A percentile compares a stretch with the other conserved stretches of the same genome.
Evolutionary conservation across 257 asterid genomes (phyloP).

Genomic region (Lantana camara): DNA sequence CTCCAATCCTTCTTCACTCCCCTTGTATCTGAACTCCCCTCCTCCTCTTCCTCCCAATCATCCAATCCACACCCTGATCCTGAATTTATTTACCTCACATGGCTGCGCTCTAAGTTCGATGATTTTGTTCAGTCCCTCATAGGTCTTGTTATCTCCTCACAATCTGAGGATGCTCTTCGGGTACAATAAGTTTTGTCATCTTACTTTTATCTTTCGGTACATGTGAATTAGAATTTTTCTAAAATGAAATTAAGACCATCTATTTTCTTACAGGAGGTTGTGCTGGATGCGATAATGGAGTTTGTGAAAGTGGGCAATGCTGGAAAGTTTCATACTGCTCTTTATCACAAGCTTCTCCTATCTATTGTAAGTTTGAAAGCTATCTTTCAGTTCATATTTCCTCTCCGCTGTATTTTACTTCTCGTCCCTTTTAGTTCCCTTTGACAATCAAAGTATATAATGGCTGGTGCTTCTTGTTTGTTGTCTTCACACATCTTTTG

Average conservation of each 20-base stretch:
- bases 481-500: conserved; percentile 13
- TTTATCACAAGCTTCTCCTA: conserved; percentile 72
- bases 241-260: not conserved
- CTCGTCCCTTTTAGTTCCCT: not conserved
- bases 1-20: conserved; percentile 89
- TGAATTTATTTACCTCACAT: conserved; percentile 52
- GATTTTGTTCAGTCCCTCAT: conserved; percentile 49
- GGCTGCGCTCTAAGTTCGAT: conserved; percentile 85
- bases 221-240: not conserved
- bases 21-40: conserved; percentile 59
- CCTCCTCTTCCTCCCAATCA: conserved; percentile 24
- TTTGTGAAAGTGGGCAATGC: conserved; percentile 82
- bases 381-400: not conserved
- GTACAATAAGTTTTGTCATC: conserved; percentile 29
- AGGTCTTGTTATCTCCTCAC: conserved; percentile 44
- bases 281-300: conserved; percentile 80
- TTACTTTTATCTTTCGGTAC: not conserved
- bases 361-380: conserved; percentile 51
- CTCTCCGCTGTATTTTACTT: conserved; percentile 4
- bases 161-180: conserved; percentile 56
- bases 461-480: conserved; percentile 2
- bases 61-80: conserved; percentile 41
- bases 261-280: conserved; percentile 60
- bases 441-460: not conserved
- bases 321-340: conserved; percentile 76